Percentiles rank a stretch among this genome's conserved stretches.
Evolutionary conservation across 23 red algal species (phyloP).

Genomic region (Gracilariopsis chorda): DNA sequence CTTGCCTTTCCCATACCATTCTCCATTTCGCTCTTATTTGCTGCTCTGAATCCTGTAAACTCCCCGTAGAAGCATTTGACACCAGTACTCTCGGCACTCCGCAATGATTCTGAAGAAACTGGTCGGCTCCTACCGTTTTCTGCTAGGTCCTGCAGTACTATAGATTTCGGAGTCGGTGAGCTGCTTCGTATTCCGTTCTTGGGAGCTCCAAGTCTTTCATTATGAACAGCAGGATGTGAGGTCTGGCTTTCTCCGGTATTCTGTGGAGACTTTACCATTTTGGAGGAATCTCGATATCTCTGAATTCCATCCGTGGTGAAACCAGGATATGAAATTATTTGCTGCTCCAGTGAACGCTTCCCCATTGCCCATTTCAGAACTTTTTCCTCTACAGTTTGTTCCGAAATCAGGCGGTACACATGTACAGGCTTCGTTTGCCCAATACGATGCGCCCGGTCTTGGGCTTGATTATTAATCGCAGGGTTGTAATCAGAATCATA

Average conservation of each 20-base stretch:
- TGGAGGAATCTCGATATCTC: background rate
- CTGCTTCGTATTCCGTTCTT: background rate
- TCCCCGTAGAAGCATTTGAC: background rate
- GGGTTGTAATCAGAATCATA: constrained; percentile 99
- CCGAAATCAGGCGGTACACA: constrained; percentile 81
- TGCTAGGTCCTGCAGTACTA: background rate
- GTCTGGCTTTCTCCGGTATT: background rate
- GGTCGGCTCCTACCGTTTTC: background rate
- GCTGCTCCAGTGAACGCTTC: constrained; percentile 76
- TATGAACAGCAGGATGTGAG: background rate
- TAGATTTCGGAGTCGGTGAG: background rate
- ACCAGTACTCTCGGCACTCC: background rate
- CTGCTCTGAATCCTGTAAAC: constrained; percentile 7
- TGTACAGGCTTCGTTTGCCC: constrained; percentile 90
- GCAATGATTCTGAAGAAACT: background rate
- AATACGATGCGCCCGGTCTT: constrained; percentile 97
- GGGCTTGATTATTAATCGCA: constrained; percentile 92
- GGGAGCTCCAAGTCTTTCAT: background rate
- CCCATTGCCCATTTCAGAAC: constrained; percentile 81
- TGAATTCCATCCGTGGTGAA: constrained; percentile 60
- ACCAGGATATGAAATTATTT: constrained; percentile 69
- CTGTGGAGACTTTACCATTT: background rate
- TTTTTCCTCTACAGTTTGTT: constrained; percentile 91
- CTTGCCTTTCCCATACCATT: background rate
- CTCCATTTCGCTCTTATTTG: background rate